Base-by-base conservation (phyloP, 768 basidiomycete species). In the Lactarius deliciosus region DNA sequence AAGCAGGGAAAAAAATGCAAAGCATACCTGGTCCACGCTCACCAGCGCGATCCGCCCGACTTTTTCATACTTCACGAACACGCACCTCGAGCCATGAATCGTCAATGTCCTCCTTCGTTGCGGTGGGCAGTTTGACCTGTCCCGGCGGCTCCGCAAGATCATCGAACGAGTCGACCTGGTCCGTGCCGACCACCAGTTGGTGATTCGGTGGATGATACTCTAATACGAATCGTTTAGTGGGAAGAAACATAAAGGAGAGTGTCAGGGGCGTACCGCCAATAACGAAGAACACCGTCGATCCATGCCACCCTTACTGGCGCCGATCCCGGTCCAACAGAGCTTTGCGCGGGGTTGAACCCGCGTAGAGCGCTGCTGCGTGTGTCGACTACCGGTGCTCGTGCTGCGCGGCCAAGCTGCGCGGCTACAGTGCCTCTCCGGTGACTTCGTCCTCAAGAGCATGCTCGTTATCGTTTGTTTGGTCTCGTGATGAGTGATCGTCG, bases 191-290 rank as follows among this genome's bases (percentile, higher is more conserved):
- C 54, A 96, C 86, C 68, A 97, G 88, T 58, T 86, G 90, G 75
- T 96, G 93, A 72, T 92, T 87, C 16, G 90, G 88, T 1, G 93
- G 92, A 74, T 95, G 96, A 72, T 94, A 92, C 20, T 94, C 94
- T 90, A 68, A 32, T 6, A 16, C 8, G 20, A 5, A 20, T 56
- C 20, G 13, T 43, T 34, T 20, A n/a, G 40, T 40, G 11, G 36
- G 11, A 36, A 13, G 11, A 36, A 36, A 30, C 18, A 30, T 3
- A 57, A 3, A 3, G 3, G 18, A 2, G 55, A 4, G 55, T 36
- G 36, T 57, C 18, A 7, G 34, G 11, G 18, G 2, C 55, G 11
- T 34, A 36, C 55, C 32, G 32, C 32, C 28, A 30, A n/a, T 57
- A 32, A 56, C 20, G 55, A 28, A 56, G 30, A 36, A 36, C 11